A percentile compares a stretch with the other conserved stretches of the same genome.
Evolutionary conservation across 78 protist genomes (phyloP).

Genomic region (Dictyostelium firmibasis): DNA sequence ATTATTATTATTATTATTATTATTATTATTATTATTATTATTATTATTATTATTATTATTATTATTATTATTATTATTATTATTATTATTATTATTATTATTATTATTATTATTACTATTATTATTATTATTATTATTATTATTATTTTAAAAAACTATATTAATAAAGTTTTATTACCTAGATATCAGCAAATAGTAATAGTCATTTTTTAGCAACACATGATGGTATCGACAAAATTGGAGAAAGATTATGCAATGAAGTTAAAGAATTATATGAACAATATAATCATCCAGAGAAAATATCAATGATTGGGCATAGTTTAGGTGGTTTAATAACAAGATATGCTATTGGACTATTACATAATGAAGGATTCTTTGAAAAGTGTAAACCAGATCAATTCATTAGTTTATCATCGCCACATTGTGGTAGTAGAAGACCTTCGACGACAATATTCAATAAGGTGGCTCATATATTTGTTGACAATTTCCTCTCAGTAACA

Average conservation of each 20-base stretch:
- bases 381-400: constrained; percentile 36
- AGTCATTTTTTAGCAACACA: constrained; percentile 19
- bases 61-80: too few relatives aligned
- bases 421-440: constrained; percentile 56
- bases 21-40: too few relatives aligned
- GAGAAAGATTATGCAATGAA: constrained; percentile 28
- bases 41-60: too few relatives aligned
- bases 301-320: constrained; percentile 65
- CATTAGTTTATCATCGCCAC: constrained; percentile 50
- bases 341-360: constrained; percentile 25
- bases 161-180: too few relatives aligned
- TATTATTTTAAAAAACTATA: too few relatives aligned
- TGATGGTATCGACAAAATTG: constrained; percentile 59
- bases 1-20: too few relatives aligned
- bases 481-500: background rate
- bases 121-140: too few relatives aligned
- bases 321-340: constrained; percentile 45
- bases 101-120: too few relatives aligned
- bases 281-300: background rate
- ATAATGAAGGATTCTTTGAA: constrained; percentile 25
- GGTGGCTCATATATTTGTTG: background rate
- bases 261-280: background rate
- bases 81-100: too few relatives aligned
- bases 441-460: background rate
- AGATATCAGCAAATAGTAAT: background rate